Conservation (phyloP, 1,139 yeast species). For the Groenewaldozyma auringiensis region DNA sequence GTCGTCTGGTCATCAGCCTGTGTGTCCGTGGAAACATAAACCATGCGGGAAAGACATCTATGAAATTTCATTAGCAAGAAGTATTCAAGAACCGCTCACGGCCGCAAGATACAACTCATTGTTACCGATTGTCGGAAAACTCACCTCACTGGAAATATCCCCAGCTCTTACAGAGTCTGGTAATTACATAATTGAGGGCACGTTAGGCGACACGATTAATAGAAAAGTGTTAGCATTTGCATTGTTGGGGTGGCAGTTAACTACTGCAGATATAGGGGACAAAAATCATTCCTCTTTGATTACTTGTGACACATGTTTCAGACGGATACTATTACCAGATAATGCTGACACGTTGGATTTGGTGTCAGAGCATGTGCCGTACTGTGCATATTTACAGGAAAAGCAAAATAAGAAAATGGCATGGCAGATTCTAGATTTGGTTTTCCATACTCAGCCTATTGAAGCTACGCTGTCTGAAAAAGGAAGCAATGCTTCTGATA, state of each 20-base stretch:
- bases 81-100: neutral
- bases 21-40: conserved; percentile 7
- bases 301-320: neutral
- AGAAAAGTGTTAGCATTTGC: neutral
- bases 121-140: neutral
- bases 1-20: neutral
- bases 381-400: neutral
- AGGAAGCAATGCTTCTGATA: neutral
- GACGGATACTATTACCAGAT: neutral
- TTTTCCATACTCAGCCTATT: neutral
- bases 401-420: neutral
- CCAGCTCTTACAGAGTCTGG: neutral
- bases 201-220: neutral
- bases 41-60: conserved; percentile 3
- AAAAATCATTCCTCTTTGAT: neutral
- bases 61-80: neutral
- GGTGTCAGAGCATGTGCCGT: neutral
- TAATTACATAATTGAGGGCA: neutral
- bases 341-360: neutral
- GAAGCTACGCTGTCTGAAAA: neutral
- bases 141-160: neutral
- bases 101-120: neutral
- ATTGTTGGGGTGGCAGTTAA: conserved; percentile 1
- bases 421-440: neutral
- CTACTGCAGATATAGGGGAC: neutral